These are phyloP conservation scores for Candida bentonensis DNA, from an alignment of 805 yeast species.

Conservation along the genomic window DNA sequence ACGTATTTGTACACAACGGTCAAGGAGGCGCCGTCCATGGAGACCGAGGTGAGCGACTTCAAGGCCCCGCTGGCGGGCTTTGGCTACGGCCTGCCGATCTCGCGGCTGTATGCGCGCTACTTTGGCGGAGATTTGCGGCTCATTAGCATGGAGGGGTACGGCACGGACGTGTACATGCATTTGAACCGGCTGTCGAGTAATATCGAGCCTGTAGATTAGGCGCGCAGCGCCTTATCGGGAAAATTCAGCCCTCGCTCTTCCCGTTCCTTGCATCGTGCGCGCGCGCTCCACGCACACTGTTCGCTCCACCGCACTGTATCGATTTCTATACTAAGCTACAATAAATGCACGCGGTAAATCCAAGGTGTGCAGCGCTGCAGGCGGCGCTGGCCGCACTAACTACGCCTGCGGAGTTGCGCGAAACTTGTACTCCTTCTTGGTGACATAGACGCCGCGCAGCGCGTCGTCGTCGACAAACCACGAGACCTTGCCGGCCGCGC, in stretches of 20 bases:
- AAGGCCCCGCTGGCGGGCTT: conserved; percentile 91
- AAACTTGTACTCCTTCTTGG: conserved; percentile 58
- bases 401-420: background rate
- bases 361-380: too few relatives aligned
- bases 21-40: conserved; percentile 51
- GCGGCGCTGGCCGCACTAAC: too few relatives aligned
- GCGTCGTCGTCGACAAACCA: conserved; percentile 98
- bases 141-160: conserved; percentile 87
- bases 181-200: conserved; percentile 63
- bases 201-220: conserved; percentile 42
- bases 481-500: conserved; percentile 90
- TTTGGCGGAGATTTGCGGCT: conserved; percentile 83
- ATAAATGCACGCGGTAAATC: too few relatives aligned
- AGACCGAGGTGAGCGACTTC: conserved; percentile 46
- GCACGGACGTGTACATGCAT: conserved; percentile 84
- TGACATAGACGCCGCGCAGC: conserved; percentile 59
- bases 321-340: too few relatives aligned
- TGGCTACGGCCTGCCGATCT: conserved; percentile 83
- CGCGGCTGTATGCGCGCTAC: conserved; percentile 73
- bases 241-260: background rate
- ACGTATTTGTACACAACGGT: conserved; percentile 86
- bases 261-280: too few relatives aligned
- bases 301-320: too few relatives aligned
- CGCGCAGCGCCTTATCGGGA: background rate
- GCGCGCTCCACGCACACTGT: too few relatives aligned